Evolutionary conservation across 768 basidiomycete species (phyloP).

Genomic region (Phaeotremella fagi): DNA sequence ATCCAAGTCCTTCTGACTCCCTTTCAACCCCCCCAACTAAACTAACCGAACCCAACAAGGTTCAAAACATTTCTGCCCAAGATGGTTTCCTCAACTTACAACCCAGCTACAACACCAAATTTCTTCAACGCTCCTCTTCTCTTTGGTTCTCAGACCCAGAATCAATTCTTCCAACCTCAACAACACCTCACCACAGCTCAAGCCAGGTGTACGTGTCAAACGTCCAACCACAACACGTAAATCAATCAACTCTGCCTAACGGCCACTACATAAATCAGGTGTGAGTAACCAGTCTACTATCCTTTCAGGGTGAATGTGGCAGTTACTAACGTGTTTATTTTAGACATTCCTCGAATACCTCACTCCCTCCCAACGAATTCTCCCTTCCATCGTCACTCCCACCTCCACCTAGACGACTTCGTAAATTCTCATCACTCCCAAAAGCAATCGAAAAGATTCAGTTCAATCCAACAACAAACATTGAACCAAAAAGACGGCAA

Average conservation of each 20-base stretch:
- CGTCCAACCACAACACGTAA: background rate
- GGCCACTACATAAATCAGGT: background rate
- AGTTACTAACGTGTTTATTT: background rate
- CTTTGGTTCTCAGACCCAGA: background rate
- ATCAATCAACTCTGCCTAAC: background rate
- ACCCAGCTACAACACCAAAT: constrained; percentile 8
- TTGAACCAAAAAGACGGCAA: background rate
- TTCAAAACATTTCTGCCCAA: constrained; percentile 20
- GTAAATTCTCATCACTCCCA: no score
- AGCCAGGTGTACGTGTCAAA: constrained; percentile 1
- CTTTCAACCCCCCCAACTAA: constrained; percentile 7
- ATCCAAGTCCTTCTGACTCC: constrained; percentile 1
- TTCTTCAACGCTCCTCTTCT: constrained; percentile 1
- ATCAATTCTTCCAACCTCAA: background rate
- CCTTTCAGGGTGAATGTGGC: background rate
- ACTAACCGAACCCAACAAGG: constrained; percentile 10
- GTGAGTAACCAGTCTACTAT: background rate
- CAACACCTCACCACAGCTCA: background rate
- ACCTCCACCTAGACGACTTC: background rate
- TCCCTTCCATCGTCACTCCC: background rate
- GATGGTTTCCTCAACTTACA: constrained; percentile 23
- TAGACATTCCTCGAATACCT: no score
- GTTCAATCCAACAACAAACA: background rate
- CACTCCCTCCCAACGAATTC: no score
- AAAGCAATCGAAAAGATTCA: no score